A percentile compares a stretch with the other conserved stretches of the same genome.
Evolutionary conservation across 2,329 filamentous ascomycete species (phyloP).

Genomic region (Neofusicoccum laricinum): DNA sequence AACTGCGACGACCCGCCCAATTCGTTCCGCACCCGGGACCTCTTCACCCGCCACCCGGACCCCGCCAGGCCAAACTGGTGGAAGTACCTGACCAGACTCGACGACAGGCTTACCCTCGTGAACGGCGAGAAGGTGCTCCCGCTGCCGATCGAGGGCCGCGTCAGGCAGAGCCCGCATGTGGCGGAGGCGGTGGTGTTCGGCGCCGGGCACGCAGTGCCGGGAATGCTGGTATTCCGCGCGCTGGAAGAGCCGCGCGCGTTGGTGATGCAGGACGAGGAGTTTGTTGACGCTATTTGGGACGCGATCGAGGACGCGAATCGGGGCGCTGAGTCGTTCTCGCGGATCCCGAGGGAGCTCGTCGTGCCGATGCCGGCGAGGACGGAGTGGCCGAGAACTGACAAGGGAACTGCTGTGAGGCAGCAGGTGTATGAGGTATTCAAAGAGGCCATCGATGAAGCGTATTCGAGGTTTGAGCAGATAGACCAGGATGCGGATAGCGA

Average conservation of each 20-base stretch:
- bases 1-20: constrained; percentile 30
- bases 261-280: constrained; percentile 42
- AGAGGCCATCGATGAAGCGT: constrained; percentile 46
- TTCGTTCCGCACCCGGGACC: constrained; percentile 27
- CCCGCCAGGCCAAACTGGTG: constrained; percentile 42
- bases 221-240: constrained; percentile 44
- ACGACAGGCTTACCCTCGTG: constrained; percentile 47
- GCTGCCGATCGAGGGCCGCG: constrained; percentile 51
- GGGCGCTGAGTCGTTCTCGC: constrained; percentile 38
- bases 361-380: constrained; percentile 23
- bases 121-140: constrained; percentile 53
- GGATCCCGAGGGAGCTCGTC: constrained; percentile 18
- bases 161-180: constrained; percentile 52
- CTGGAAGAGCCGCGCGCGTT: constrained; percentile 18
- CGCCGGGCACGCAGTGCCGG: constrained; percentile 50
- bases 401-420: constrained; percentile 55
- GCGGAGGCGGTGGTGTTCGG: constrained; percentile 59
- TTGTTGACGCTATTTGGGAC: constrained; percentile 50
- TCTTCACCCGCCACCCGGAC: constrained; percentile 42
- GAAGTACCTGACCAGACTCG: constrained; percentile 46
- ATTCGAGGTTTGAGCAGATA: constrained; percentile 27
- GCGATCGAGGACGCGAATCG: constrained; percentile 52
- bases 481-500: neutral
- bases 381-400: constrained; percentile 50
- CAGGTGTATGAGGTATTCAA: constrained; percentile 50